Evolutionary conservation across 2,329 filamentous ascomycete genomes (phyloP), one percentile per base, ranked within the genome.

Genomic region (Shiraia sp.): DNA sequence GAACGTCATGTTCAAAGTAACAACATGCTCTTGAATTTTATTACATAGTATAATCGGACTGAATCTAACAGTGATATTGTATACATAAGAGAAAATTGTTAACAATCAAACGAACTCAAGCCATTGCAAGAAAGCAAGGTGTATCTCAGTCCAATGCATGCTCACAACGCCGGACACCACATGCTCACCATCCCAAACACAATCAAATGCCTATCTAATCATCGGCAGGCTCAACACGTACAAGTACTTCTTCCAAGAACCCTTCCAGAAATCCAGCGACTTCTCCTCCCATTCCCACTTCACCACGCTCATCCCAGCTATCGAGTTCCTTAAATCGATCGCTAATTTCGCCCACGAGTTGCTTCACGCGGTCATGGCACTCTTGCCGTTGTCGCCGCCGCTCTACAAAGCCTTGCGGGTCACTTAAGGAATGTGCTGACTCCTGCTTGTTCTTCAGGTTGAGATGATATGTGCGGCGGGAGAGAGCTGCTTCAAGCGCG

Each of bases 271-370:
- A 95, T 1, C 88, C 89, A 31, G 85, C 84, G 2, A 96, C 90
- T 17, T 92, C 91, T 31, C 89, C 85, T 0, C 90, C 92, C 92
- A 97, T 96, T 1, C 90, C 90, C 9, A 97, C 90, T 5, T 90
- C 89, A 55, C 90, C 87, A 30, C 85, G 81, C 66, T 86, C 87
- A 70, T 99, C 93, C 70, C 85, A 88, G 50, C 87, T 81, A 68
- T 99, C 92, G 60, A 99, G 90, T 66, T 96, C 90, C 62, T 86
- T 86, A 70, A 95, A 95, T 16, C 92, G 78, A 45, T 87, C 83
- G 2, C 86, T 87, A 22, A 95, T 79, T 65, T 95, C 95, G 51
- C 85, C 85, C 10, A 96, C 89, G 19, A 95, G 76, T 61, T 85
- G 83, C 51, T 87, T 80, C 29, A 97, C 79, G 67, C 88, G 87